Evolutionary conservation across 352 stramenopile genomes (phyloP).

Genomic region (Thalassiosira ordinaria): DNA sequence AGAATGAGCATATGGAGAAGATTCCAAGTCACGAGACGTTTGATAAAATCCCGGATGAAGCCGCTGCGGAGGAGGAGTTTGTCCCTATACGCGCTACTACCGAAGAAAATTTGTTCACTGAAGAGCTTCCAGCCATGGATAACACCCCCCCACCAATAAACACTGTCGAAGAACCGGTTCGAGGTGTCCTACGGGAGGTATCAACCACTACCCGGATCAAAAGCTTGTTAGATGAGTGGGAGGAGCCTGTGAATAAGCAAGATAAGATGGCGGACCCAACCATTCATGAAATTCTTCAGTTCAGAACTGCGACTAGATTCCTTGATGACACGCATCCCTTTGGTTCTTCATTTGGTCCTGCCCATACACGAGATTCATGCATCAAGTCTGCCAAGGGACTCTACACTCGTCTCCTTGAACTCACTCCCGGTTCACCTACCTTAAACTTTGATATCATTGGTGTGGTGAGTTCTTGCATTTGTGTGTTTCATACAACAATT

Average conservation of each 20-base stretch:
- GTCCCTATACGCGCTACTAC: not conserved
- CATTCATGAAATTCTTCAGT: conserved; percentile 66
- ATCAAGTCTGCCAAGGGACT: conserved; percentile 58
- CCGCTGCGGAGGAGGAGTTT: not conserved
- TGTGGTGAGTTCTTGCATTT: conserved; percentile 8
- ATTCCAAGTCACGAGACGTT: conserved; percentile 1
- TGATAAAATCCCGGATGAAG: not conserved
- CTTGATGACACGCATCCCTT: conserved; percentile 62
- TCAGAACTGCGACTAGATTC: conserved; percentile 54
- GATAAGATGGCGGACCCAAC: conserved; percentile 57
- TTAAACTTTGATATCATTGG: conserved; percentile 64
- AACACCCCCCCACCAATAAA: conserved; percentile 8
- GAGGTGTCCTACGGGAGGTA: conserved; percentile 20
- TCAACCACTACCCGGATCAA: conserved; percentile 64
- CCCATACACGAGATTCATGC: conserved; percentile 47
- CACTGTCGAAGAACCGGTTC: conserved; percentile 33
- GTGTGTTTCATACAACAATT: not conserved
- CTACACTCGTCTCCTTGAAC: conserved; percentile 50
- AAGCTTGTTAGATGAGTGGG: conserved; percentile 69
- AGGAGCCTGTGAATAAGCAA: conserved; percentile 75
- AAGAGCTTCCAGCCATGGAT: conserved; percentile 10
- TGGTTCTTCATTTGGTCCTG: conserved; percentile 52
- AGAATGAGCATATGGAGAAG: conserved; percentile 8
- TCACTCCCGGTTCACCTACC: conserved; percentile 25
- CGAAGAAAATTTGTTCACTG: conserved; percentile 12